phyloP scores from a whole-genome alignment of 352 stramenopile genomes.

The Thalassiosira pacifica region DNA sequence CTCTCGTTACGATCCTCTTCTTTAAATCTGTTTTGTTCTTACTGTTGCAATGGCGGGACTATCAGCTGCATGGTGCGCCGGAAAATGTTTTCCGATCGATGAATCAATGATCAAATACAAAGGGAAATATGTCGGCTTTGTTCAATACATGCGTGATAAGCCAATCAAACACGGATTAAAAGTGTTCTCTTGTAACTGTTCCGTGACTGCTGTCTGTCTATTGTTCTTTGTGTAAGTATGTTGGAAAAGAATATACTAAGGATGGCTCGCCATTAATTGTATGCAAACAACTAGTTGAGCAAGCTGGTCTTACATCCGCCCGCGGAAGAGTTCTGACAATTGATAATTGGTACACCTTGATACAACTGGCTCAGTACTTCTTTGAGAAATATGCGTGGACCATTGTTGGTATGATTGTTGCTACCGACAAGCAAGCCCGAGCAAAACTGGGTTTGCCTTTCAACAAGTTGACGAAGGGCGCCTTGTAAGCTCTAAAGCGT shows the following conservation, averaged over 20 bases:
- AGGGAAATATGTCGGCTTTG: slow-evolving; percentile 29
- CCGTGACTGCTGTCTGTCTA: neutral
- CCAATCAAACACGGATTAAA: slow-evolving; percentile 51
- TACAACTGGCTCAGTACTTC: neutral
- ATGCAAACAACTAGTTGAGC: neutral
- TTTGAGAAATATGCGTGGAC: slow-evolving; percentile 8
- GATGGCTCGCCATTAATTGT: neutral
- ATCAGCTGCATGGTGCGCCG: slow-evolving; percentile 23
- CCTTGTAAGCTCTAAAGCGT: neutral
- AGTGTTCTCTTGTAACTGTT: neutral
- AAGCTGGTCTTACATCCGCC: neutral
- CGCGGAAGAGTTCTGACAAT: neutral
- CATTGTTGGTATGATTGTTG: neutral
- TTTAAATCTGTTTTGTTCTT: slow-evolving; percentile 34
- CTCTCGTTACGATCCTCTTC: slow-evolving; percentile 18
- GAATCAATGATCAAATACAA: slow-evolving; percentile 63
- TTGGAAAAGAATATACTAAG: neutral
- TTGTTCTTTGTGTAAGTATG: neutral
- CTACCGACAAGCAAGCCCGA: neutral
- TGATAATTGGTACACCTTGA: neutral
- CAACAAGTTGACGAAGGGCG: neutral
- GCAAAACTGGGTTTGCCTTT: neutral
- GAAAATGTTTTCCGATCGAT: slow-evolving; percentile 46
- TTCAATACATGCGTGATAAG: slow-evolving; percentile 58
- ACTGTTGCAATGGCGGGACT: slow-evolving; percentile 35